Conservation (phyloP, 306 rosid genomes). For the Sicyos baderoa region DNA sequence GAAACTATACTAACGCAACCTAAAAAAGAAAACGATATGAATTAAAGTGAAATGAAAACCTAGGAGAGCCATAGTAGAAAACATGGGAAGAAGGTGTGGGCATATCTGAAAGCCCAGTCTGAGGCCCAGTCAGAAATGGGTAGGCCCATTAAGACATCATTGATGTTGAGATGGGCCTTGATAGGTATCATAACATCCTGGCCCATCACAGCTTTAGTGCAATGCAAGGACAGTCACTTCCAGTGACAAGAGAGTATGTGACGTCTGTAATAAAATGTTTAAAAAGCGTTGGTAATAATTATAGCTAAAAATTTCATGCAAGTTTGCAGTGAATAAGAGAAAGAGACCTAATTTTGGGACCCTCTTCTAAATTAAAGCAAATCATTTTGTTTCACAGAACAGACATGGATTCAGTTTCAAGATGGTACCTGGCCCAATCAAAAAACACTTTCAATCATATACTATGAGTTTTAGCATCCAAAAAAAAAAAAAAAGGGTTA, state of each 20-base stretch:
- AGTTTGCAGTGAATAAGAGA: constrained; percentile 13
- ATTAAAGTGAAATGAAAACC: not conserved
- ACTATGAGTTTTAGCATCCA: constrained; percentile 15
- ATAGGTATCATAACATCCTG: not conserved
- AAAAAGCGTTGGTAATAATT: not conserved
- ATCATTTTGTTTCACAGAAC: constrained; percentile 40
- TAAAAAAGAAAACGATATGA: not conserved
- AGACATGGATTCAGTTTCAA: constrained; percentile 40
- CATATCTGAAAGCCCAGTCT: constrained; percentile 8
- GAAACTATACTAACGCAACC: not conserved
- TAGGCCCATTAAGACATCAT: constrained; percentile 6
- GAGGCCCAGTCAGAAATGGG: constrained; percentile 17
- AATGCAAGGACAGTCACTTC: constrained; percentile 3
- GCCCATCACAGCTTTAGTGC: constrained; percentile 12
- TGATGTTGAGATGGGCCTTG: constrained; percentile 17
- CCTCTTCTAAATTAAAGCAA: constrained; percentile 21
- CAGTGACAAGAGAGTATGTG: not conserved
- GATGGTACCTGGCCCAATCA: constrained; percentile 21
- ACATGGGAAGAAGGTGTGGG: not conserved
- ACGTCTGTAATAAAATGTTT: not conserved
- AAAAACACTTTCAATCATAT: constrained; percentile 31
- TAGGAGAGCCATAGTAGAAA: not conserved
- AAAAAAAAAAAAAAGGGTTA: constrained; percentile 9
- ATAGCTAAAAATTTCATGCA: constrained; percentile 14
- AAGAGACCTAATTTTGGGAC: constrained; percentile 12